A percentile compares a stretch with the other conserved stretches of the same genome.
phyloP scores from a whole-genome alignment of 2,329 filamentous ascomycete genomes.

The Myriosclerotinia curreyana region DNA sequence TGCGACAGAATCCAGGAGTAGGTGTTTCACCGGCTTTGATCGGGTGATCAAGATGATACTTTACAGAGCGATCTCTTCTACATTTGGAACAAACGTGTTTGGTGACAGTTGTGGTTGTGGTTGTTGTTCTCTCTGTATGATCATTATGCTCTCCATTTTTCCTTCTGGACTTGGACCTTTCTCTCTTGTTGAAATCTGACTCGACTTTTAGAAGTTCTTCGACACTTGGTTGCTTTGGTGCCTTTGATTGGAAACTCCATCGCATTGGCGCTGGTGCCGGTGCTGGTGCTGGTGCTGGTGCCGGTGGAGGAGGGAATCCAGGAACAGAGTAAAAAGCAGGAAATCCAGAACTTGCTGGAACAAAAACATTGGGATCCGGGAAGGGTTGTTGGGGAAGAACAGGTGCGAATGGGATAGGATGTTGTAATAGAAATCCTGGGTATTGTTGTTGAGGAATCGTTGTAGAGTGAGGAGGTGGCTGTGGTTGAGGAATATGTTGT shows the following conservation, averaged over 20 bases:
- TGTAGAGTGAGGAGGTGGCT: slow-evolving; percentile 10
- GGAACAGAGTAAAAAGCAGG: slow-evolving; percentile 2
- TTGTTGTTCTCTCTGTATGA: background rate
- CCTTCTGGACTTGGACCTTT: background rate
- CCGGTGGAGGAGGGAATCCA: background rate
- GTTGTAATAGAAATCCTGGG: background rate
- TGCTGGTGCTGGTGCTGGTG: slow-evolving; percentile 12
- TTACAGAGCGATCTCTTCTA: slow-evolving; percentile 43
- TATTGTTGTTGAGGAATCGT: slow-evolving; percentile 26
- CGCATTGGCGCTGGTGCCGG: background rate
- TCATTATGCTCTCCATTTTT: background rate
- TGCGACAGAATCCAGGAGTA: slow-evolving; percentile 40
- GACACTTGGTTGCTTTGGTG: slow-evolving; percentile 20
- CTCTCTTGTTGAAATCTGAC: slow-evolving; percentile 24
- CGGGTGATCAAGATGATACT: slow-evolving; percentile 42
- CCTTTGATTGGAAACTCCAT: background rate
- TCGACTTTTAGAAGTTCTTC: slow-evolving; percentile 29
- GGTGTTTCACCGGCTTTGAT: slow-evolving; percentile 39
- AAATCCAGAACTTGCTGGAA: slow-evolving; percentile 6
- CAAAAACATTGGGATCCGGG: slow-evolving; percentile 2
- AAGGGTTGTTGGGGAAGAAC: slow-evolving; percentile 6
- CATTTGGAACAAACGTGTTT: slow-evolving; percentile 48
- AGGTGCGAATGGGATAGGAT: slow-evolving; percentile 11
- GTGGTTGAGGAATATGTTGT: slow-evolving; percentile 25
- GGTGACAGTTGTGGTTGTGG: slow-evolving; percentile 29